Evolutionary conservation across 352 stramenopile genomes (phyloP), one percentile per base, ranked within the genome.

Genomic region (Peronosclerospora sorghi): DNA sequence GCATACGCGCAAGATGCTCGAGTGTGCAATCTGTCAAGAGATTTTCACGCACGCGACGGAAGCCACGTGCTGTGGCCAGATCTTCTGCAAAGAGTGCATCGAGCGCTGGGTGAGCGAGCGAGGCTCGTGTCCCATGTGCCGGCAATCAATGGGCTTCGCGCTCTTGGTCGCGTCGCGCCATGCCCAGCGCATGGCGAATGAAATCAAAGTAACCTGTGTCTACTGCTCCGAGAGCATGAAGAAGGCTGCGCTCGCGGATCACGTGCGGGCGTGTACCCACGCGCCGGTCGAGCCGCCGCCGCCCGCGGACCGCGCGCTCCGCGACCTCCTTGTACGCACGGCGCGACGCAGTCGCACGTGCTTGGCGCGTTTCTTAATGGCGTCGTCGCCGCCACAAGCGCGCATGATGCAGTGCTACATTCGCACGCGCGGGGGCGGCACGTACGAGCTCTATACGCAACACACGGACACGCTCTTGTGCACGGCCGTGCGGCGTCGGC

Each of bases 391-490:
- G 0, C 71, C 68, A 0, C 57, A 76, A 41, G 62, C 78, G 37
- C 54, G 84, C 1, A 82, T 86, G 68, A 90, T 77, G 71, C 78
- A 90, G 62, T 90, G 78, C 60, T 90, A 90, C 66, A 90, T 90
- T 43, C 74, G 78, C 46, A 87, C 78, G 8, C 74, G 73, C 3
- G 75, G 78, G 23, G 73, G 74, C 17, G 78, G 78, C 53, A 82
- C 83, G 56, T 90, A 90, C 62, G 78, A 90, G 52, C 51, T 90
- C 17, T 90, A 85, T 64, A 90, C 78, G 19, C 78, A 87, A 41
- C 73, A 90, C 55, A 83, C 60, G 3, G 65, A 90, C 63, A 81
- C 64, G 10, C 53, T 90, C 17, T 46, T 90, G 40, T 84, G 72
- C 51, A 85, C 78, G 9, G 78, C 78, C 0, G 73, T 86, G 35